Base-by-base conservation (phyloP, 805 yeast species). In the Komagataella ulmi region DNA sequence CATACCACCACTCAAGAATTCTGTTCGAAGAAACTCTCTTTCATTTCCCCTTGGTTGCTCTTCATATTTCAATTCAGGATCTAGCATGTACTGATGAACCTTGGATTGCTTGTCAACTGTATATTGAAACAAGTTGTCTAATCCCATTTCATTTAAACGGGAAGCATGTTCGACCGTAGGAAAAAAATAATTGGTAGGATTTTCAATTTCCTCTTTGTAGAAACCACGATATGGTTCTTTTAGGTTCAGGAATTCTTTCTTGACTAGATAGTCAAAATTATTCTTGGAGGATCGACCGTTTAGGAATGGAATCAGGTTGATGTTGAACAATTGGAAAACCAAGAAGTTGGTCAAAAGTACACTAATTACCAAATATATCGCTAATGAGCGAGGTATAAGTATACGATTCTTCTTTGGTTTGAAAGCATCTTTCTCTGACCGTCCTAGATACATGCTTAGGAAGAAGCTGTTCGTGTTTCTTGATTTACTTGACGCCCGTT, bases 101-200 rank as follows among this genome's bases (percentile, higher is more conserved):
- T 56, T 53, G 46, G 56, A 57, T 52, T 76, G 76, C 17, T 75
- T 59, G 46, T 75, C 77, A n/a, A 66, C 62, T 49, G 75, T 67
- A 48, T 70, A 72, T 36, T 70, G 71, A 53, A 80, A 81, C 36
- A 85, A 64, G 14, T 73, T 70, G 51, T 73, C 71, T 18, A 79
- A 63, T 1, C 80, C 76, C 50, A 85, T 60, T 53, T 81, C 82
- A 56, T 78, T 76, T 54, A 85, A 69, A 19, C 74, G 62, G 0
- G 81, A 77, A 3, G 86, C 82, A 59, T 85, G 82, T 56, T 85
- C 89, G 44, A 84, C 73, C n/a, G 80, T 76, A n/a, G 93, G 93
- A 60, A 76, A 85, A 12, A 85, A 81, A 59, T 78, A 73, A 44
- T 73, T 70, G 17, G 80, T 72, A 10, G 70, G 65, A 14, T 83